phyloP scores from a whole-genome alignment of 345 rosid genomes.

The Theobroma cacao region DNA sequence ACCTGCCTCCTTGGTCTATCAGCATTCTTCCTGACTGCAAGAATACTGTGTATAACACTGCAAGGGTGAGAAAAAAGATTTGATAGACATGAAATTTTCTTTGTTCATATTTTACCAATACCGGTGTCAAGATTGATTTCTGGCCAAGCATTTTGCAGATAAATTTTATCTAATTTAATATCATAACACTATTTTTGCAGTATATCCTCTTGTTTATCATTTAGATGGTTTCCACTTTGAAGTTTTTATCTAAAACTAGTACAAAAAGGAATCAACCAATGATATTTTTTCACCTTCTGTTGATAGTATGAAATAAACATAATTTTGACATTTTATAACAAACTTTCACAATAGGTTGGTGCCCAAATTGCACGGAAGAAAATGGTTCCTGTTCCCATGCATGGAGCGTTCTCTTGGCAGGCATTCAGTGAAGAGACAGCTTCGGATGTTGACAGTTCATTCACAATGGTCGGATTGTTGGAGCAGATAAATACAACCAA shows the following conservation, averaged over 20 bases:
- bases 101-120: neutral
- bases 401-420: slow-evolving; percentile 93
- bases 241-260: neutral
- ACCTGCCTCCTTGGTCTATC: slow-evolving; percentile 98
- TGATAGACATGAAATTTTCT: neutral
- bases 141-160: neutral
- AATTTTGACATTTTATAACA: neutral
- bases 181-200: neutral
- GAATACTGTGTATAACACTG: slow-evolving; percentile 97
- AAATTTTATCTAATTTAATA: neutral
- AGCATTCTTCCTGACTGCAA: slow-evolving; percentile 99
- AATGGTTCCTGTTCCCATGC: slow-evolving; percentile 76
- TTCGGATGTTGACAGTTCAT: slow-evolving; percentile 59
- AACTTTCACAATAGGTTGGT: slow-evolving; percentile 55
- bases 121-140: neutral
- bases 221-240: neutral
- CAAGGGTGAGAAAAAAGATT: slow-evolving; percentile 58
- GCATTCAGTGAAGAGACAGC: slow-evolving; percentile 78
- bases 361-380: slow-evolving; percentile 85
- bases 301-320: neutral
- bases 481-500: slow-evolving; percentile 96
- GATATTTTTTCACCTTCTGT: neutral
- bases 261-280: neutral
- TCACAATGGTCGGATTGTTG: slow-evolving; percentile 80
- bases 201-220: neutral